Evolutionary conservation across 2,329 filamentous ascomycete species (phyloP).

Genomic region (Ophiostoma ulmi): DNA sequence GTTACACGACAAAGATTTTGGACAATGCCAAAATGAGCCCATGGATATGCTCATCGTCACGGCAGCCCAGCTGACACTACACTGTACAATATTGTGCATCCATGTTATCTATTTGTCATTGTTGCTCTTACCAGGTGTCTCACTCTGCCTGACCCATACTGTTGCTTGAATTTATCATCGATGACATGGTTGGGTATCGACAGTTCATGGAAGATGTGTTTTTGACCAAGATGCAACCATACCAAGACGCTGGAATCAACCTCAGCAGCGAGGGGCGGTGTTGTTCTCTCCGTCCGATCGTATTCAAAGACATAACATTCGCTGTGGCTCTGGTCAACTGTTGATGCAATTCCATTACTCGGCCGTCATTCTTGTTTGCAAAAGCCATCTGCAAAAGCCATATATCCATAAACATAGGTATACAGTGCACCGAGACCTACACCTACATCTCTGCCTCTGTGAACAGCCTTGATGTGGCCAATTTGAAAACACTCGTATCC

Average conservation of each 20-base stretch:
- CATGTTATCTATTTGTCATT: slow-evolving; percentile 3
- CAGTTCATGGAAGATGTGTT: too few species aligned
- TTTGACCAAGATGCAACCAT: not conserved
- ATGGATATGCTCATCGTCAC: not conserved
- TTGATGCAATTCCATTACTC: not conserved
- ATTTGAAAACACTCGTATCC: not conserved
- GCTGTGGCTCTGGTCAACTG: not conserved
- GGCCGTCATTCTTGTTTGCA: not conserved
- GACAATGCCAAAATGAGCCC: not conserved
- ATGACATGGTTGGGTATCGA: too few species aligned
- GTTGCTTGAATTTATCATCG: too few species aligned
- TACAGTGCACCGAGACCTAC: not conserved
- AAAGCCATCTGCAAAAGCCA: not conserved
- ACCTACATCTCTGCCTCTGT: too few species aligned
- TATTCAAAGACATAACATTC: not conserved
- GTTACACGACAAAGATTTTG: not conserved
- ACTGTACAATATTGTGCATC: not conserved
- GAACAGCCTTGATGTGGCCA: not conserved
- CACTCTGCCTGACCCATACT: not conserved
- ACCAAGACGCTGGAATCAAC: not conserved
- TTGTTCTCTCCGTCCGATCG: not conserved
- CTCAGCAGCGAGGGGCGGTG: not conserved
- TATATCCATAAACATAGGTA: not conserved
- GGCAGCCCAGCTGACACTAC: not conserved
- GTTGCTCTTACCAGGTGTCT: not conserved